Percentiles rank a stretch among this genome's conserved stretches.
Evolutionary conservation across 768 basidiomycete genomes (phyloP).

Genomic region (Calocera viscosa): DNA sequence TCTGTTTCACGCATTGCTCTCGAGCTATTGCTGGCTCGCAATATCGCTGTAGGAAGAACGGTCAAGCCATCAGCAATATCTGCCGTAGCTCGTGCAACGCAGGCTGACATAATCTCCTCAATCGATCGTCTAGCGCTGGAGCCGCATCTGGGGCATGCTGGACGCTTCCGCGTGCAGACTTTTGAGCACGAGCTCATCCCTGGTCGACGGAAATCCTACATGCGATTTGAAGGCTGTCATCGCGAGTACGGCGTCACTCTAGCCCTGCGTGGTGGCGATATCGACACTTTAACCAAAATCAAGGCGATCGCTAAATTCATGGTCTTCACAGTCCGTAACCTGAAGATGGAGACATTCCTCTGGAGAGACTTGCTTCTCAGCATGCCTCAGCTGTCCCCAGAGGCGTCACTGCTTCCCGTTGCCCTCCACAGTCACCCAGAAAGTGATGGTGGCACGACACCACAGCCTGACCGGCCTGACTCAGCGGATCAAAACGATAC

Average conservation of each 20-base stretch:
- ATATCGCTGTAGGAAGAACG: conserved; percentile 79
- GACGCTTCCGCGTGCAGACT: conserved; percentile 75
- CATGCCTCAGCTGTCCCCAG: conserved; percentile 49
- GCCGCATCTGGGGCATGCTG: conserved; percentile 79
- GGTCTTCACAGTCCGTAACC: conserved; percentile 80
- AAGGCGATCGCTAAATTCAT: conserved; percentile 91
- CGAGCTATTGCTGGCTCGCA: conserved; percentile 69
- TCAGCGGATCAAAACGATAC: not conserved
- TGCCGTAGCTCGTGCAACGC: conserved; percentile 84
- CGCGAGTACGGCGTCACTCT: conserved; percentile 91
- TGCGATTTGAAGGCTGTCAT: conserved; percentile 95
- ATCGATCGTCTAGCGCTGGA: conserved; percentile 88
- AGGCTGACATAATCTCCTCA: conserved; percentile 87
- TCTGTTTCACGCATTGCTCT: conserved; percentile 84
- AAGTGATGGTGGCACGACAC: not conserved
- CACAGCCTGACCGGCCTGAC: conserved; percentile 9
- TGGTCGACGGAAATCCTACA: conserved; percentile 87
- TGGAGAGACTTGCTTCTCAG: conserved; percentile 83
- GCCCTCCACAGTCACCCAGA: not conserved
- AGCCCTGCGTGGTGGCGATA: conserved; percentile 74
- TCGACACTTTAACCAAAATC: conserved; percentile 65
- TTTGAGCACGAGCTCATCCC: conserved; percentile 91
- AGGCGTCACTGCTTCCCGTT: conserved; percentile 31
- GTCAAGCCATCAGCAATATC: conserved; percentile 82
- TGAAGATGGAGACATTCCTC: conserved; percentile 87